Conservation (phyloP, 1,284 basidiomycete species). For the Mycosarcoma mackinlayi region DNA sequence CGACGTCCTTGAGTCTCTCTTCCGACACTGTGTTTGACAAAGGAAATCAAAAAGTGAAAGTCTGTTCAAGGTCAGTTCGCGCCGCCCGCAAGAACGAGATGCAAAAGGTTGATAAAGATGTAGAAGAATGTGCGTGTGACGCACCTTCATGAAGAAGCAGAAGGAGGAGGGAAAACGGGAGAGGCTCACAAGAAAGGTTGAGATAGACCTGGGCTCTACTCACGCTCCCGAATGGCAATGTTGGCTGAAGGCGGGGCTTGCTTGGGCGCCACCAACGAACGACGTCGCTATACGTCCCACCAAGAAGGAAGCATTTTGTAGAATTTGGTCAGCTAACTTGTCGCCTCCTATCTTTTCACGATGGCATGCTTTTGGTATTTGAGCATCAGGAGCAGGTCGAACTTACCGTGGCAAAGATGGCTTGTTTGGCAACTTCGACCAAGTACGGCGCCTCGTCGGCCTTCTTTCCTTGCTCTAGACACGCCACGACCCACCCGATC, state of each 20-base stretch:
- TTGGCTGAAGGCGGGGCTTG: constrained; percentile 29
- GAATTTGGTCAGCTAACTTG: background rate
- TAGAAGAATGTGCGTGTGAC: constrained; percentile 58
- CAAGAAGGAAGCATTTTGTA: background rate
- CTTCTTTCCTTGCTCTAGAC: constrained; percentile 45
- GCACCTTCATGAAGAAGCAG: constrained; percentile 18
- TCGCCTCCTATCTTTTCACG: background rate
- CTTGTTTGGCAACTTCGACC: constrained; percentile 62
- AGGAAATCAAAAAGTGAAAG: background rate
- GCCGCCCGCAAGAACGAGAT: background rate
- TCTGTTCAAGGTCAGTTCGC: background rate
- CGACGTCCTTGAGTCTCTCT: constrained; percentile 18
- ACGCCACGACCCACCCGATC: constrained; percentile 57
- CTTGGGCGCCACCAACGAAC: constrained; percentile 49
- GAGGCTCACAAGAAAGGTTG: constrained; percentile 63
- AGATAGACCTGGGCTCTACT: constrained; percentile 23
- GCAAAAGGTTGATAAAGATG: background rate
- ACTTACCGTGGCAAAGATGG: constrained; percentile 58
- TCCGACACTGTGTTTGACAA: constrained; percentile 30
- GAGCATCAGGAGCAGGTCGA: background rate
- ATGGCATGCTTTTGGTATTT: no score
- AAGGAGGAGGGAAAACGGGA: constrained; percentile 57
- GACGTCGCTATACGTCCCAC: constrained; percentile 23
- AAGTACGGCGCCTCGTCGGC: constrained; percentile 57
- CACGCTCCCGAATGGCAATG: constrained; percentile 49